phyloP scores from a whole-genome alignment of 2,329 filamentous ascomycete genomes.

The Atkinsonella texensis region DNA sequence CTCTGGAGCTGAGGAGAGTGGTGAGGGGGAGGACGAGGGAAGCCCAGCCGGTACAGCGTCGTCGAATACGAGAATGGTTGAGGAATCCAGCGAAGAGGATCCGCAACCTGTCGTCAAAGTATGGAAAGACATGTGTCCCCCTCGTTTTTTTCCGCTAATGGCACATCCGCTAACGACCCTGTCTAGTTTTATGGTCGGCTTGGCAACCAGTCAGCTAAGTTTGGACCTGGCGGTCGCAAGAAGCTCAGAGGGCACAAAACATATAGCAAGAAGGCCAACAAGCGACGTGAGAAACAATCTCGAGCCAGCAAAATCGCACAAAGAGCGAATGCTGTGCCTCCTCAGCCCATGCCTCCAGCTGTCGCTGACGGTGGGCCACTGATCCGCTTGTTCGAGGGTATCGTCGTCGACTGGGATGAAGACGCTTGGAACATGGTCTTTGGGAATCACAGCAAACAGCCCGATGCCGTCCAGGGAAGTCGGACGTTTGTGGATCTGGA shows the following conservation, averaged over 20 bases:
- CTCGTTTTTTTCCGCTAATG: neutral
- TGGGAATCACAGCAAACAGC: conserved; percentile 22
- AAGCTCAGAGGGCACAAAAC: conserved; percentile 33
- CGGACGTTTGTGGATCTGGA: conserved; percentile 44
- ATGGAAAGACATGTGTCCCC: conserved; percentile 6
- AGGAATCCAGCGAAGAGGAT: conserved; percentile 48
- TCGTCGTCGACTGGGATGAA: conserved; percentile 76
- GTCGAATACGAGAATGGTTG: conserved; percentile 41
- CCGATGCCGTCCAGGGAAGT: conserved; percentile 41
- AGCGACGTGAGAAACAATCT: conserved; percentile 32
- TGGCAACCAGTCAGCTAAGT: conserved; percentile 14
- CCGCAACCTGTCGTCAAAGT: conserved; percentile 15
- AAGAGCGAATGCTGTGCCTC: conserved; percentile 18
- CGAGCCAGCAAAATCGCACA: conserved; percentile 26
- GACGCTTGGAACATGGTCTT: conserved; percentile 64
- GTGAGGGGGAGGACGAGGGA: conserved; percentile 40
- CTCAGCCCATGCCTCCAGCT: conserved; percentile 25
- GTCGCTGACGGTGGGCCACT: conserved; percentile 45
- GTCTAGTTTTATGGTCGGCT: conserved; percentile 10
- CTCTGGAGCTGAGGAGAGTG: conserved; percentile 39
- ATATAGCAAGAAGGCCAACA: conserved; percentile 37
- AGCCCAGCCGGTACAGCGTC: conserved; percentile 21
- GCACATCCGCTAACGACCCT: neutral
- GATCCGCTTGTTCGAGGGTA: conserved; percentile 68
- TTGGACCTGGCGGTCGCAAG: conserved; percentile 28